Conservation (phyloP, 345 rosid genomes). For the Fremontodendron californicum region DNA sequence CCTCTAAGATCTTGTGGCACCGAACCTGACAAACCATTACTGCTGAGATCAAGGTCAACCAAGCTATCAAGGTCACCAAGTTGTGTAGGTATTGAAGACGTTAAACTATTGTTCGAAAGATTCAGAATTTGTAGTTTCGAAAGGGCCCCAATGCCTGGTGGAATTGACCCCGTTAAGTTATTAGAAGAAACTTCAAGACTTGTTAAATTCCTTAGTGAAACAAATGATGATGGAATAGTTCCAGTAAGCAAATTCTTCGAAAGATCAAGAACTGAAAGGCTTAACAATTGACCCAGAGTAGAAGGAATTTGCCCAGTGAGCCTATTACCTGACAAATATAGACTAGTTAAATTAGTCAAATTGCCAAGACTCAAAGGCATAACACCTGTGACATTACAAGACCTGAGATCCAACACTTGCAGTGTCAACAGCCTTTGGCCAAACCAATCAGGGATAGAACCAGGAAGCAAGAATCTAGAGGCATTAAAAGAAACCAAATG, state of each 20-base stretch:
- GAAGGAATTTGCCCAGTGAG: slow-evolving; percentile 59
- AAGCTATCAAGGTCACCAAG: slow-evolving; percentile 62
- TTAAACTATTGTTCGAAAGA: slow-evolving; percentile 64
- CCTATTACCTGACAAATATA: slow-evolving; percentile 57
- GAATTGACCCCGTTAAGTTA: slow-evolving; percentile 56
- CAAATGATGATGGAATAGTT: slow-evolving; percentile 59
- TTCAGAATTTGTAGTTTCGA: slow-evolving; percentile 55
- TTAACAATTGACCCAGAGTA: slow-evolving; percentile 48
- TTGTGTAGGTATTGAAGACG: slow-evolving; percentile 62
- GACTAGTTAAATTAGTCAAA: slow-evolving; percentile 51
- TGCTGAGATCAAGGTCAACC: slow-evolving; percentile 76
- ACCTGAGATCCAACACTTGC: slow-evolving; percentile 79
- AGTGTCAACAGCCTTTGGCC: slow-evolving; percentile 49
- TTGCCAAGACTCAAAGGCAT: slow-evolving; percentile 68
- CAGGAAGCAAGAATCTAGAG: slow-evolving; percentile 69
- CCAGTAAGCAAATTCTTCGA: slow-evolving; percentile 65
- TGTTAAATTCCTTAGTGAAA: slow-evolving; percentile 47
- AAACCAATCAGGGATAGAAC: slow-evolving; percentile 73
- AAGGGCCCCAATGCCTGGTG: slow-evolving; percentile 52
- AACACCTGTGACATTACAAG: slow-evolving; percentile 52
- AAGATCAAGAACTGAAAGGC: slow-evolving; percentile 61
- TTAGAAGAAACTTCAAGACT: slow-evolving; percentile 73
- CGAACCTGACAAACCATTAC: slow-evolving; percentile 58
- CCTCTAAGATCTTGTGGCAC: slow-evolving; percentile 55
- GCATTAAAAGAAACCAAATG: slow-evolving; percentile 66